These are phyloP conservation scores for Kwoniella shandongensis DNA, from an alignment of 768 basidiomycete species.

Conservation along the genomic window DNA sequence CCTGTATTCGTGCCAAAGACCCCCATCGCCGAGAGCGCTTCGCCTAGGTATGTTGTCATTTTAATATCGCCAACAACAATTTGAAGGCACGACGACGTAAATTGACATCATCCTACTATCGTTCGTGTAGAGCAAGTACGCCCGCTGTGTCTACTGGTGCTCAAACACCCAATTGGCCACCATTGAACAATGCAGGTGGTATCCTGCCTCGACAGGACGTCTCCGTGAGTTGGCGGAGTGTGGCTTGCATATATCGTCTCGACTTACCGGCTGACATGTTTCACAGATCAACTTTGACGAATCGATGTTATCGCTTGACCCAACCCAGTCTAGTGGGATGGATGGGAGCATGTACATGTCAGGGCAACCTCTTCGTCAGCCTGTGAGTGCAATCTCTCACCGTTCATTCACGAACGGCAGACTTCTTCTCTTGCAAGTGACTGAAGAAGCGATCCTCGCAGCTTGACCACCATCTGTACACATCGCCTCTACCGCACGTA, in stretches of 20 bases:
- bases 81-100: too few relatives aligned
- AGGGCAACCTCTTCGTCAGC: constrained; percentile 59
- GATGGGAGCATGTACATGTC: constrained; percentile 44
- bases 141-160: not conserved
- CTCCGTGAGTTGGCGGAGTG: not conserved
- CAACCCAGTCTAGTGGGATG: constrained; percentile 26
- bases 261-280: too few relatives aligned
- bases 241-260: too few relatives aligned
- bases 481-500: constrained; percentile 63
- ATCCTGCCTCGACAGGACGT: constrained; percentile 17
- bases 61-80: not conserved
- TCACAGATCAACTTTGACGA: constrained; percentile 13
- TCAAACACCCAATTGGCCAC: constrained; percentile 13
- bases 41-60: constrained; percentile 27
- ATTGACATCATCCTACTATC: too few relatives aligned
- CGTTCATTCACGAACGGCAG: too few relatives aligned
- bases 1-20: constrained; percentile 50
- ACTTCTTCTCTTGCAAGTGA: too few relatives aligned
- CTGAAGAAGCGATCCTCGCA: too few relatives aligned
- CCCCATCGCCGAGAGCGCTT: constrained; percentile 24
- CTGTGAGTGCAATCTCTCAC: constrained; percentile 58
- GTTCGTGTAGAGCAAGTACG: constrained; percentile 1
- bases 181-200: constrained; percentile 10
- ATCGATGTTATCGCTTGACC: constrained; percentile 18
- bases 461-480: constrained; percentile 93